Conservation (phyloP, 208 protist species). For the Acanthamoeba polyphaga region DNA sequence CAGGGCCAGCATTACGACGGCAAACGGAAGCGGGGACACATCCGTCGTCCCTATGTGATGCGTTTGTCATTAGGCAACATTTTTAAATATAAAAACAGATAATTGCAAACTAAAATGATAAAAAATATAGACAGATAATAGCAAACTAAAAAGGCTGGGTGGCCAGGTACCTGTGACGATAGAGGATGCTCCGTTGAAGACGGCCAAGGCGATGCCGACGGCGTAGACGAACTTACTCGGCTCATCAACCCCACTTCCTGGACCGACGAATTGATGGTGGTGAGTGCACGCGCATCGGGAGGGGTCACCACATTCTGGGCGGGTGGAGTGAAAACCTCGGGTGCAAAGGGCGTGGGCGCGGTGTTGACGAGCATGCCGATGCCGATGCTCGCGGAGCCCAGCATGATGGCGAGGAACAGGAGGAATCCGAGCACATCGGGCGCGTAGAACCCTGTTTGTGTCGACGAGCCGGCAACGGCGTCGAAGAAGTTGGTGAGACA, state of each 20-base stretch:
- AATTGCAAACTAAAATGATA: too few species aligned
- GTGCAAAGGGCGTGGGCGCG: background rate
- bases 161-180: constrained; percentile 42
- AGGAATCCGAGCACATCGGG: background rate
- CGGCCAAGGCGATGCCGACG: background rate
- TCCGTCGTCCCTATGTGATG: background rate
- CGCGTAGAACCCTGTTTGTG: constrained; percentile 20
- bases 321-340: background rate
- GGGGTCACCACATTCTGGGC: background rate
- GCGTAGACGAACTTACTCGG: background rate
- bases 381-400: background rate
- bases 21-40: background rate
- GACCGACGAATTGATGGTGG: background rate
- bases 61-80: too few species aligned
- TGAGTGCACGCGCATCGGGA: background rate
- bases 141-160: too few species aligned
- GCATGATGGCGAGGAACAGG: constrained; percentile 7
- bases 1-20: background rate
- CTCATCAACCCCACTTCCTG: constrained; percentile 17
- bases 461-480: too few species aligned
- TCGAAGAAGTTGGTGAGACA: too few species aligned
- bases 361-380: constrained; percentile 47
- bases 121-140: too few species aligned
- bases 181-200: constrained; percentile 16
- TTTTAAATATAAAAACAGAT: too few species aligned